Evolutionary conservation across 495 filamentous ascomycete genomes (phyloP).

Genomic region (Platismatia glauca): DNA sequence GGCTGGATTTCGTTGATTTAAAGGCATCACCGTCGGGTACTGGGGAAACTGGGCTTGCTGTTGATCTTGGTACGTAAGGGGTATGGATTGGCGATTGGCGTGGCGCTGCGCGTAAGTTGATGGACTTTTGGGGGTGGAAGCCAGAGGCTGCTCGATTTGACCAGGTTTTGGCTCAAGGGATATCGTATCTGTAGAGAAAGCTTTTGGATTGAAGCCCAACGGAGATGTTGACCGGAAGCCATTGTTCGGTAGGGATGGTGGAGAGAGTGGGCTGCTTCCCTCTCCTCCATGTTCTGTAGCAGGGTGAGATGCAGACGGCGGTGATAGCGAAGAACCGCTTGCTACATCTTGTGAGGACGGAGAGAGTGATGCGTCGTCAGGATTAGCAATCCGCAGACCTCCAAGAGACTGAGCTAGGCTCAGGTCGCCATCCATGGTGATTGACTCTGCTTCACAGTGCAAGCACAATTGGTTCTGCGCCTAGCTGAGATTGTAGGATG

Average conservation of each 20-base stretch:
- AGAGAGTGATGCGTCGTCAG: slow-evolving; percentile 67
- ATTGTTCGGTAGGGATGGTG: slow-evolving; percentile 14
- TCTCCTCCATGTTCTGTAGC: slow-evolving; percentile 1
- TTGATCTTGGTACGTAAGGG: slow-evolving; percentile 37
- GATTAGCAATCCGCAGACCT: slow-evolving; percentile 94
- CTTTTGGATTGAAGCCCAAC: slow-evolving; percentile 33
- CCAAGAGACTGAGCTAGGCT: slow-evolving; percentile 89
- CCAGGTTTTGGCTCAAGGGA: slow-evolving; percentile 7
- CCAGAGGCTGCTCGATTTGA: slow-evolving; percentile 14
- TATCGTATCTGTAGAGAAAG: slow-evolving; percentile 26
- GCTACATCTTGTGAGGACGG: slow-evolving; percentile 34
- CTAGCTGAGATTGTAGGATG: background rate
- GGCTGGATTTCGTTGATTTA: slow-evolving; percentile 22
- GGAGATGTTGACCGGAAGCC: slow-evolving; percentile 23
- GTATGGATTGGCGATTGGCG: slow-evolving; percentile 32
- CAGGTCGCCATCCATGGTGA: slow-evolving; percentile 79
- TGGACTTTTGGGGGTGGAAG: slow-evolving; percentile 15
- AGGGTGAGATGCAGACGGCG: slow-evolving; percentile 14
- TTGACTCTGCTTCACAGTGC: slow-evolving; percentile 1
- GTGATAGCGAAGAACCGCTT: slow-evolving; percentile 16
- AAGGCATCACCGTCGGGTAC: slow-evolving; percentile 28
- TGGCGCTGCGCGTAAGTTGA: slow-evolving; percentile 21
- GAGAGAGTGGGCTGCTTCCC: slow-evolving; percentile 3
- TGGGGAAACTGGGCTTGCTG: slow-evolving; percentile 39
- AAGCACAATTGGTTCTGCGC: background rate